Evolutionary conservation across 2,329 filamentous ascomycete species (phyloP).

Genomic region (Akanthomyces dipterigenus): DNA sequence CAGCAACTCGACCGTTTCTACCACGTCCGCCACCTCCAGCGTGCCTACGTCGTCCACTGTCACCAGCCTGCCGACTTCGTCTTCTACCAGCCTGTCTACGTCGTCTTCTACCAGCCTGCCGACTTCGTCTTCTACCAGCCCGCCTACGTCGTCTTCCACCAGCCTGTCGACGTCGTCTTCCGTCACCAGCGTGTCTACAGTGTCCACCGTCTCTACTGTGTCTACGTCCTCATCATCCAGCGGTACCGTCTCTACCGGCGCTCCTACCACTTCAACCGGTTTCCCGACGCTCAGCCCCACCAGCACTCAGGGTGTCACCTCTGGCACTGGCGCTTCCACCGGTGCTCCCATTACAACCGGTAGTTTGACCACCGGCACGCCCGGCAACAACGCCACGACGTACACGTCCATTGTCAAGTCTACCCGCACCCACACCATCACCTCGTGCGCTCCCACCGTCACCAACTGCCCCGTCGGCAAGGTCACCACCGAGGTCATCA

Average conservation of each 20-base stretch:
- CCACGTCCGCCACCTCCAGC: not conserved
- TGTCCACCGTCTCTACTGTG: no score
- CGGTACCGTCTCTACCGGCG: not conserved
- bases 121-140: not conserved
- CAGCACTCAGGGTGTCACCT: not conserved
- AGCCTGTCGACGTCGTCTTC: no score
- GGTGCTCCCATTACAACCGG: not conserved
- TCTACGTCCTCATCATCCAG: not conserved
- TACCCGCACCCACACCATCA: conserved; percentile 44
- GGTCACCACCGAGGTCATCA: conserved; percentile 27
- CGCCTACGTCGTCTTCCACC: not conserved
- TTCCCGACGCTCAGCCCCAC: conserved; percentile 1
- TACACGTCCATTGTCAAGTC: conserved; percentile 29
- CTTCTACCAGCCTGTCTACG: not conserved
- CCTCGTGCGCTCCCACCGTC: conserved; percentile 44
- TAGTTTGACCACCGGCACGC: conserved; percentile 6
- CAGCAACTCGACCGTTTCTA: not conserved
- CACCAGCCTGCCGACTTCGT: no score
- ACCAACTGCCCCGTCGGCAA: conserved; percentile 39
- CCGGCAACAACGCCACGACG: conserved; percentile 11
- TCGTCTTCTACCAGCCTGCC: not conserved
- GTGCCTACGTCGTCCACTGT: not conserved
- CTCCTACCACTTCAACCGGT: not conserved
- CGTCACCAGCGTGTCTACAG: not conserved
- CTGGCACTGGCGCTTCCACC: not conserved